A percentile compares a stretch with the other conserved stretches of the same genome.
Evolutionary conservation across 2,329 filamentous ascomycete species (phyloP).

Genomic region (Apiospora hydei): DNA sequence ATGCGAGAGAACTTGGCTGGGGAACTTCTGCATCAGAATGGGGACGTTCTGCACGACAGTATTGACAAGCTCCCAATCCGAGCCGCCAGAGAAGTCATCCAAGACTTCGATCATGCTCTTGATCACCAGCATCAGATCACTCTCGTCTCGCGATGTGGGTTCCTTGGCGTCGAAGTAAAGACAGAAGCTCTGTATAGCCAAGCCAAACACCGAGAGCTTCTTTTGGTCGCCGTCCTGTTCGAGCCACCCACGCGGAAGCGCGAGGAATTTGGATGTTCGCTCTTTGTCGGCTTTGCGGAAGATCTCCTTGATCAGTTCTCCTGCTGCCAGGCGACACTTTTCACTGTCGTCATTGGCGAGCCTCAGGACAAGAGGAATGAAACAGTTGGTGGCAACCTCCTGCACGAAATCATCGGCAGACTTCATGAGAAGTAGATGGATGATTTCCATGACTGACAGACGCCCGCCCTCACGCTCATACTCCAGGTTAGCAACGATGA

Average conservation of each 20-base stretch:
- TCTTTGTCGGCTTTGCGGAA: conserved; percentile 81
- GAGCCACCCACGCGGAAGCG: conserved; percentile 77
- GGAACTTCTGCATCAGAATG: conserved; percentile 72
- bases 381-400: conserved; percentile 81
- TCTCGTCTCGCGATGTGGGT: conserved; percentile 64
- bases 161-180: conserved; percentile 80
- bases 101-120: conserved; percentile 62
- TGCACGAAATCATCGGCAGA: conserved; percentile 82
- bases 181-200: conserved; percentile 81
- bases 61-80: conserved; percentile 76
- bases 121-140: conserved; percentile 71
- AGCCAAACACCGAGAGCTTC: conserved; percentile 66
- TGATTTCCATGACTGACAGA: conserved; percentile 90
- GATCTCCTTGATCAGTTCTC: conserved; percentile 78
- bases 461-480: conserved; percentile 90
- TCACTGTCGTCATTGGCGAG: conserved; percentile 88
- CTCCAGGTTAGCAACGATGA: conserved; percentile 88
- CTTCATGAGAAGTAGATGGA: conserved; percentile 87
- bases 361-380: conserved; percentile 84
- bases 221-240: conserved; percentile 72
- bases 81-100: conserved; percentile 56
- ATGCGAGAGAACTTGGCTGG: conserved; percentile 68
- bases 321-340: conserved; percentile 84
- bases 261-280: conserved; percentile 72
- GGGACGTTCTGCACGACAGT: conserved; percentile 74